Conservation (phyloP, 495 filamentous ascomycete genomes). For the Xylaria palmicola region DNA sequence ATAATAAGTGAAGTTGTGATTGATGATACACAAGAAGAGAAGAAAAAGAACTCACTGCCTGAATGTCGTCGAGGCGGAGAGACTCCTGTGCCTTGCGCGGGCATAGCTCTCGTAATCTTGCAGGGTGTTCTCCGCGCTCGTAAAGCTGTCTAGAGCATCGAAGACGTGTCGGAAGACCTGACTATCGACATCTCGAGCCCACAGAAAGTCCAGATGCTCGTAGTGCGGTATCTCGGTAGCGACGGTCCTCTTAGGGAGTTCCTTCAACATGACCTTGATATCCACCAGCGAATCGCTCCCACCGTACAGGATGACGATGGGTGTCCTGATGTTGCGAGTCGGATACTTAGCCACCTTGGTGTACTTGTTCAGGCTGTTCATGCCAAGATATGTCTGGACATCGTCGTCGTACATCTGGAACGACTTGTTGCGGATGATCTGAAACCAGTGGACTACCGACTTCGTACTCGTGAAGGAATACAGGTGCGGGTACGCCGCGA, state of each 20-base stretch:
- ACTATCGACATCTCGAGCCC: constrained; percentile 80
- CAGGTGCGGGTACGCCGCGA: constrained; percentile 94
- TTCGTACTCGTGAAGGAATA: constrained; percentile 97
- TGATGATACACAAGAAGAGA: neutral
- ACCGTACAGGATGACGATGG: constrained; percentile 89
- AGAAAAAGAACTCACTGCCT: constrained; percentile 24
- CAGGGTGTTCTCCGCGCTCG: constrained; percentile 46
- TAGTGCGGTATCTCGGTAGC: constrained; percentile 85
- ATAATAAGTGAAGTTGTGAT: neutral
- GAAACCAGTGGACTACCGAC: constrained; percentile 97
- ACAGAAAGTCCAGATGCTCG: constrained; percentile 97
- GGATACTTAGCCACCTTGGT: constrained; percentile 93
- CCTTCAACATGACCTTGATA: constrained; percentile 85
- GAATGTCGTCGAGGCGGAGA: constrained; percentile 28
- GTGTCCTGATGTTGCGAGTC: constrained; percentile 94
- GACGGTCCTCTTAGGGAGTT: constrained; percentile 78
- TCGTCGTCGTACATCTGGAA: constrained; percentile 99
- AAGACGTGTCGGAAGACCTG: constrained; percentile 89
- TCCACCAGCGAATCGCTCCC: constrained; percentile 94
- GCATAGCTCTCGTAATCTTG: constrained; percentile 53
- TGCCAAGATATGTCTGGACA: constrained; percentile 54
- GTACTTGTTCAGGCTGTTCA: constrained; percentile 49
- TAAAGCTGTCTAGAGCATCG: constrained; percentile 73
- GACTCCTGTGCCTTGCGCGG: constrained; percentile 35
- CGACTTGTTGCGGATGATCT: constrained; percentile 90